Base-by-base conservation (phyloP, 208 protist genomes). In the Trypanosoma cruzi region DNA sequence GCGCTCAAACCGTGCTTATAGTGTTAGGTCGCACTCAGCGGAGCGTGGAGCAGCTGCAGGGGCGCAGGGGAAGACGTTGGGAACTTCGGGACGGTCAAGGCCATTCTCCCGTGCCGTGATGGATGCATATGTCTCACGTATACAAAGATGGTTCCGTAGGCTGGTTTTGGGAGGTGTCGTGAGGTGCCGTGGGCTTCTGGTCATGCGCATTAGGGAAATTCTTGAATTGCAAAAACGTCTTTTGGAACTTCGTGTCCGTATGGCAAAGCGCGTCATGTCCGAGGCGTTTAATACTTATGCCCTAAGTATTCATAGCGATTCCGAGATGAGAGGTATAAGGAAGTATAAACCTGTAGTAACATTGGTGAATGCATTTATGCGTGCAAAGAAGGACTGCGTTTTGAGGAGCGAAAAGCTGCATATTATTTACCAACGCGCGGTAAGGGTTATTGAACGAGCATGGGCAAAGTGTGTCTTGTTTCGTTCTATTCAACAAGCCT, bases 141-240 rank as follows among this genome's bases (percentile, higher is more conserved):
- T 92, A 29, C 80, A 89, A 62, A 72, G 81, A 0, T 85, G 73
- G n/a, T 44, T 58, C 20, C 82, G 86, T 22, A 54, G 57, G 36
- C 64, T 80, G 24, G 34, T 83, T 14, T 44, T 89, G 44, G 66
- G 63, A 10, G 57, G 48, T 14, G 29, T 52, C 0, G 29, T 71
- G 32, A 64, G 58, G 13, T 52, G 53, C 2, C 49, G 67, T 20
- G 55, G 66, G 0, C 55, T 46, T 29, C 60, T 85, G 36, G 44
- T 64, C 50, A 34, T 63, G 31, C 31, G 71, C 49, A 68, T 82
- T 13, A 13, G n/a, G 14, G 52, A 77, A 57, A 56, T 57, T 42
- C 40, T 71, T 54, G 28, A 50, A 20, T 24, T 58, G 18, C 76
- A 85, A 20, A 11, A 71, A 44, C 7, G 36, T 2, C 44, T 85